Base-by-base conservation (phyloP, 306 rosid species). In the Lagenaria siceraria region DNA sequence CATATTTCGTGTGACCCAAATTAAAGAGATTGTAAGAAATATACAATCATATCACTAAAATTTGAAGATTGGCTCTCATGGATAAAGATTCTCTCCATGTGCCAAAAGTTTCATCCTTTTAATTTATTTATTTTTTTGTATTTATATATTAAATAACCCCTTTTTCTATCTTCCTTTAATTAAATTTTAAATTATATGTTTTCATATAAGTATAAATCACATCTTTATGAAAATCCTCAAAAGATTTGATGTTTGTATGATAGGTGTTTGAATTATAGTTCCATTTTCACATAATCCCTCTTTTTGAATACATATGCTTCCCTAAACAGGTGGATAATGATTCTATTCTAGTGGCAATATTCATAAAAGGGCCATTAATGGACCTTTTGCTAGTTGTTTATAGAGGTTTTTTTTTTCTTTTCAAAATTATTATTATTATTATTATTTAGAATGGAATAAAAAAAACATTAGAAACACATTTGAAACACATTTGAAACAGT, bases 11-110 rank as follows among this genome's bases (percentile, higher is more conserved):
- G 51, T 36, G 49, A 65, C 51, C 27, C 72, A 21, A 70, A 46
- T n/a, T 4, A 70, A 25, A 24, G 56, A 24, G 55, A 7, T 25
- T 7, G n/a, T 43, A 24, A 46, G 49, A 70, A 46, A 70, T 25
- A 15, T 48, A 24, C 36, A 46, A 70, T 70, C 54, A 70, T 66
- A n/a, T 66, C 40, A 70, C 38, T 10, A 43, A 70, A 70, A 70
- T 12, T 70, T 24, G 76, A 43, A 71, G 76, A 49, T 24, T 46
- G 56, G 58, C 14, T 46, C 76, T 25, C 52, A 69, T 69, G 13
- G 75, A 70, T 46, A n/a, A 22, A 70, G 56, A 70, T 71, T n/a
- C 56, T 19, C 58, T 71, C 76, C 76, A 69, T 22, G 75, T 69
- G 75, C 75, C 55, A 42, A 69, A 69, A 40, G 53, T 14, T 68